These are phyloP conservation scores for Saccharomyces hybrid DNA, from an alignment of 1,139 yeast species.

Conservation along the genomic window DNA sequence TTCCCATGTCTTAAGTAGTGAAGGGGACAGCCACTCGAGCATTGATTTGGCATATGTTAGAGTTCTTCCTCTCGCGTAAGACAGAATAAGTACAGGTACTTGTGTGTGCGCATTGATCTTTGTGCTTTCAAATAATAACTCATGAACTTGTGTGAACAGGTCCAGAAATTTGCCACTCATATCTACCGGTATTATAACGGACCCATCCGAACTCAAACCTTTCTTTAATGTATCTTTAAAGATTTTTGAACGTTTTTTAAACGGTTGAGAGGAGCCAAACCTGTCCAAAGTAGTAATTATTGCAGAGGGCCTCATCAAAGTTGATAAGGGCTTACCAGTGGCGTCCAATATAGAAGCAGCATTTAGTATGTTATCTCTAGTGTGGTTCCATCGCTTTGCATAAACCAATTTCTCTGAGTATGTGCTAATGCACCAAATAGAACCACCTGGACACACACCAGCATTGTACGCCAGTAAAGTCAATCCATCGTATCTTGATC, in stretches of 20 bases:
- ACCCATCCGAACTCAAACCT: slow-evolving; percentile 48
- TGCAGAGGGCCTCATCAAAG: slow-evolving; percentile 72
- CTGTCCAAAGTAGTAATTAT: slow-evolving; percentile 59
- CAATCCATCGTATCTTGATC: slow-evolving; percentile 51
- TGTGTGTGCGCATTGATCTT: slow-evolving; percentile 22
- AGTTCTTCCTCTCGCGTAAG: slow-evolving; percentile 74
- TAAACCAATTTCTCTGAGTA: slow-evolving; percentile 74
- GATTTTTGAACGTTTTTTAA: slow-evolving; percentile 57
- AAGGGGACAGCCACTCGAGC: slow-evolving; percentile 92
- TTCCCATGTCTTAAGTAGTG: slow-evolving; percentile 77
- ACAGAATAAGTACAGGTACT: slow-evolving; percentile 65
- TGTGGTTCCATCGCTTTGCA: slow-evolving; percentile 94
- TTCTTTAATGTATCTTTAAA: slow-evolving; percentile 59
- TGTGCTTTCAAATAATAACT: slow-evolving; percentile 31
- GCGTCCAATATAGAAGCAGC: slow-evolving; percentile 63
- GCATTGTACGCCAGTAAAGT: slow-evolving; percentile 79
- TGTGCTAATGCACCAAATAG: slow-evolving; percentile 63
- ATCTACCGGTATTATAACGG: slow-evolving; percentile 76
- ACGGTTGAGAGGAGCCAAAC: slow-evolving; percentile 59
- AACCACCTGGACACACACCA: slow-evolving; percentile 92
- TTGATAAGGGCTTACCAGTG: slow-evolving; percentile 49
- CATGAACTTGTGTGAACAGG: slow-evolving; percentile 61
- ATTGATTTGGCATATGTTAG: slow-evolving; percentile 79
- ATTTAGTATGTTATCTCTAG: slow-evolving; percentile 76
- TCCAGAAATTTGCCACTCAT: slow-evolving; percentile 82